A percentile compares a stretch with the other conserved stretches of the same genome.
phyloP scores from a whole-genome alignment of 2,329 filamentous ascomycete species.

The Colletotrichum incanum region DNA sequence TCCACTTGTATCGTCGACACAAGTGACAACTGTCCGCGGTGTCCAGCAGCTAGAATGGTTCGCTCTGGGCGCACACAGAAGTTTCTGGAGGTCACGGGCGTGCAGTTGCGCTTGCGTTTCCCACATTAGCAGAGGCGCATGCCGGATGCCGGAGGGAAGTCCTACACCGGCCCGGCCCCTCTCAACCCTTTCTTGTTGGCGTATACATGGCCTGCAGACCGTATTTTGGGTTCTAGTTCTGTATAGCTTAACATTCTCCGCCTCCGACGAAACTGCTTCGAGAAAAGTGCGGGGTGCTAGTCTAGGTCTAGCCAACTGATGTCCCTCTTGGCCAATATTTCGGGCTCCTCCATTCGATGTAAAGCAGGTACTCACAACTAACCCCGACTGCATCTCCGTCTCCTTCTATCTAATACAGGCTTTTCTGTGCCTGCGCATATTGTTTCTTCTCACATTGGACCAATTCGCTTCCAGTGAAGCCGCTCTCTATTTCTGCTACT shows the following conservation, averaged over 20 bases:
- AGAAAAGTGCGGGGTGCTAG: slow-evolving; percentile 27
- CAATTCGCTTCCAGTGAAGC: background rate
- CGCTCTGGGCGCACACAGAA: background rate
- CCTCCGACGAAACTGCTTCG: background rate
- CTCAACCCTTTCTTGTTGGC: slow-evolving; percentile 18
- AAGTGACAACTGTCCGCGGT: background rate
- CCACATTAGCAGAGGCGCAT: slow-evolving; percentile 5
- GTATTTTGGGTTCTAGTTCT: background rate
- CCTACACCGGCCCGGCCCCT: background rate
- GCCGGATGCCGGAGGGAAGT: background rate
- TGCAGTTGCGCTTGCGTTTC: slow-evolving; percentile 26
- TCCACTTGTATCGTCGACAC: background rate
- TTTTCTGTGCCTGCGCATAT: too few species aligned
- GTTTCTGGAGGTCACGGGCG: slow-evolving; percentile 3
- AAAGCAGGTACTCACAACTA: background rate
- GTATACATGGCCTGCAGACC: slow-evolving; percentile 3
- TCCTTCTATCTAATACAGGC: background rate
- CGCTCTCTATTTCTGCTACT: background rate
- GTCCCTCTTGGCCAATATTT: background rate
- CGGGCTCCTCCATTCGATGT: slow-evolving; percentile 1
- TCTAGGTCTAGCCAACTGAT: background rate
- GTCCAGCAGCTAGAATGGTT: background rate
- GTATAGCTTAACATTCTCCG: slow-evolving; percentile 10
- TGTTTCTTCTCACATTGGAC: too few species aligned
- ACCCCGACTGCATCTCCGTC: background rate